Base-by-base conservation (phyloP, 2,329 filamentous ascomycete species). In the Zarea fungicola region DNA sequence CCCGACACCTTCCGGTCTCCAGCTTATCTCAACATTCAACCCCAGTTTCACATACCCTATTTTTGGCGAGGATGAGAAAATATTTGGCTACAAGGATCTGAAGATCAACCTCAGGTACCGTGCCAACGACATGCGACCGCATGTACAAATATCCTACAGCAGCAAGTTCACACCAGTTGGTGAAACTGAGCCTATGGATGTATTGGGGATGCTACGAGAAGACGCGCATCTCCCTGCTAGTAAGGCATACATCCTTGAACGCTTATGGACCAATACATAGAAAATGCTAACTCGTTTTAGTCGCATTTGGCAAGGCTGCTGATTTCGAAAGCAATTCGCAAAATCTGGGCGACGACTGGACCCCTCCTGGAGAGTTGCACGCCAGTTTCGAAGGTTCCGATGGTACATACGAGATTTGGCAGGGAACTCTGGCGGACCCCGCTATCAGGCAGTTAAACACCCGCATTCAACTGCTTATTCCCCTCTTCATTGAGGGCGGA, bases 401-500 rank as follows among this genome's bases (percentile, higher is more conserved):
- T 39, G 79, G 80, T 47, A 77, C 75, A 21, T 96, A 87, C 63
- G 89, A 96, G 66, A 80, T 97, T 48, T 96, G 91, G 89, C 83
- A 80, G 57, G 86, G 88, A 8, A 85, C 74, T 44, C 73, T 99
- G 45, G 75, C 78, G 3, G 84, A 96, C 61, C 71, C 78, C 0
- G 75, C 75, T 14, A 81, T 95, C 35, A 79, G 80, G 60, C 77
- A 84, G 59, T 72, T 96, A 32, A 74, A 96, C 60, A 81, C 81
- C 53, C 88, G 91, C 45, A 80, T 95, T 55, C 90, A 96, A 68
- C 81, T 96, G 48, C 73, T 95, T 29, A 81, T 91, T 5, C 82
- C 89, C 14, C 75, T 97, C 52, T 95, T 90, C 65, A 96, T 99
- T 53, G 95, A 99, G 65, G 93, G 89, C 23, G 93, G 91, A n/a